Evolutionary conservation across 345 rosid species (phyloP), one percentile per base, ranked within the genome.

Genomic region (Ceriops zippeliana): DNA sequence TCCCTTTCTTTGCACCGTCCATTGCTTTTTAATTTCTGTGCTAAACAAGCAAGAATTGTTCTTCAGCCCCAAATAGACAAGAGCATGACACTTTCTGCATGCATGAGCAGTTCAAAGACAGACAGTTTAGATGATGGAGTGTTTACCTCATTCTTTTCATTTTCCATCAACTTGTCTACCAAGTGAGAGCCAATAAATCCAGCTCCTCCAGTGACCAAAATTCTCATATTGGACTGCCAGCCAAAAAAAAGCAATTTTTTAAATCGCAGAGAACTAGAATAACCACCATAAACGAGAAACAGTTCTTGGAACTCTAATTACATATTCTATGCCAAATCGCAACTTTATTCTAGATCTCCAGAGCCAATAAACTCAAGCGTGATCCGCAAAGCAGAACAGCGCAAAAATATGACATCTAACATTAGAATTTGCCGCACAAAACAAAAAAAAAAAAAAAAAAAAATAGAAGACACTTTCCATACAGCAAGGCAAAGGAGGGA

Each of bases 121-220:
- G 49, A 42, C 49, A 42, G 19, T 42, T 42, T 42, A 42, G 49
- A 42, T 15, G 49, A 42, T 15, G 49, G 4, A 42, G 49, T 13
- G 49, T 42, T 74, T 5, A 88, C 93, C 91, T 89, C 96, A 74
- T 77, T 76, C 69, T 73, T 77, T 61, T 72, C 81, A 66, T 78
- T 70, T 56, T 73, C 78, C 81, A 78, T 78, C 58, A 78, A 66
- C 65, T 42, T 73, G 69, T 78, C 81, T 32, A 78, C 81, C 28
- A 78, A 51, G 63, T 78, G 78, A 15, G 81, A 78, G 11, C 81
- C 81, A 35, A 78, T 78, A 56, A 78, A 78, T 24, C 81, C 81
- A 67, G 81, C 81, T 52, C 81, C 81, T 69, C 78, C 81, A 49
- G 72, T 78, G 7, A 78, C 65, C 69, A 78, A 78, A 66, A 78